Evolutionary conservation across 192 early-diverging fungal species (phyloP).

Genomic region (Powellomyces hirtus): DNA sequence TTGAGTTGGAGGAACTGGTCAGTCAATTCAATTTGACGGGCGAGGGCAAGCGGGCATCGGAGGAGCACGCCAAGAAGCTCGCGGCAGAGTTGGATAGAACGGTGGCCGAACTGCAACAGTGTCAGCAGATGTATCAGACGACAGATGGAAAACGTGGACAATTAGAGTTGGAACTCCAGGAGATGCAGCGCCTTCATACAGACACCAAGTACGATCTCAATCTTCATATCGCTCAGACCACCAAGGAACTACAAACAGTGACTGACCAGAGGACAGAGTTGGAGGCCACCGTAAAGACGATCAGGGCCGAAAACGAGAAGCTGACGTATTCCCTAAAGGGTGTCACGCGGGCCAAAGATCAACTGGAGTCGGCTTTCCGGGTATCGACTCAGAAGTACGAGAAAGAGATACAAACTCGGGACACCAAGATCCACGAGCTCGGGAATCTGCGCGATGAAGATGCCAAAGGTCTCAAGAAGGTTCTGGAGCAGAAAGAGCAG

Average conservation of each 20-base stretch:
- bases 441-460: conserved; percentile 36
- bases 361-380: conserved; percentile 37
- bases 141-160: conserved; percentile 16
- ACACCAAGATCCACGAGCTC: conserved; percentile 44
- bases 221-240: conserved; percentile 24
- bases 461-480: conserved; percentile 32
- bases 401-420: conserved; percentile 39
- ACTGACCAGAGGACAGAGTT: conserved; percentile 37
- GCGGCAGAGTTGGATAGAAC: conserved; percentile 37
- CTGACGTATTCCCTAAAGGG: conserved; percentile 38
- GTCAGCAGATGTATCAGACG: conserved; percentile 21
- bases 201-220: conserved; percentile 39
- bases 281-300: conserved; percentile 26
- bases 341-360: conserved; percentile 41
- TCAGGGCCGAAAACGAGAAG: conserved; percentile 45
- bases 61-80: conserved; percentile 38
- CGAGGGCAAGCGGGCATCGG: conserved; percentile 34
- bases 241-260: conserved; percentile 26
- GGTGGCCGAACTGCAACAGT: conserved; percentile 27
- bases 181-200: conserved; percentile 20
- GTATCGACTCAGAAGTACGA: conserved; percentile 40
- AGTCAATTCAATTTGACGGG: conserved; percentile 49
- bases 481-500: conserved; percentile 55
- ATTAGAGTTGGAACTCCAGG: conserved; percentile 35
- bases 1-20: conserved; percentile 53